Conservation (phyloP, 1,284 basidiomycete species). For the Golubevia sp. region DNA sequence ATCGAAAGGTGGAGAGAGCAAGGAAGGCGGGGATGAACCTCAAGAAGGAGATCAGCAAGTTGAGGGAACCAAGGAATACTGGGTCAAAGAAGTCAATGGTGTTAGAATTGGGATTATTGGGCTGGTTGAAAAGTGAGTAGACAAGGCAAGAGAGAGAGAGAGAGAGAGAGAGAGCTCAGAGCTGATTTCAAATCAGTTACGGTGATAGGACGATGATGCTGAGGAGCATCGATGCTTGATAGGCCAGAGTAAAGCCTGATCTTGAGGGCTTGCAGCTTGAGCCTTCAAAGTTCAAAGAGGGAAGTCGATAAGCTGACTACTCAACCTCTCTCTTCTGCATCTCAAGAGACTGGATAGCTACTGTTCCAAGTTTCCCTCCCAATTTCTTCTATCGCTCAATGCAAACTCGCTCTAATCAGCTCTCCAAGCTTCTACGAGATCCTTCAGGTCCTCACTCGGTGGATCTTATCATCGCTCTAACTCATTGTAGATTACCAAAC, state of each 20-base stretch:
- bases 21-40: slow-evolving; percentile 69
- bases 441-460: slow-evolving; percentile 72
- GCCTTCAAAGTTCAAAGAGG: no score
- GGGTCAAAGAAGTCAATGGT: slow-evolving; percentile 71
- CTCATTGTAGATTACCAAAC: slow-evolving; percentile 76
- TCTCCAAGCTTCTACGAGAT: slow-evolving; percentile 75
- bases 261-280: no score
- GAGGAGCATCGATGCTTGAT: no score
- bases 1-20: slow-evolving; percentile 63
- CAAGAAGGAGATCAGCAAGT: slow-evolving; percentile 62
- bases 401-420: slow-evolving; percentile 69
- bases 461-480: slow-evolving; percentile 79
- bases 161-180: no score
- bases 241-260: no score
- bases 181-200: no score
- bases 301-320: slow-evolving; percentile 3
- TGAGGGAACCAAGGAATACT: slow-evolving; percentile 62
- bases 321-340: slow-evolving; percentile 1
- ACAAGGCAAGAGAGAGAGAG: no score
- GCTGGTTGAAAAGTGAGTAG: slow-evolving; percentile 75
- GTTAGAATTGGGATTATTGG: slow-evolving; percentile 78
- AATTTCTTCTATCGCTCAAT: slow-evolving; percentile 75
- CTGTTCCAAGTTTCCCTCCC: slow-evolving; percentile 79
- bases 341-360: slow-evolving; percentile 79
- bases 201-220: no score